Conservation (phyloP, 805 yeast species). For the Schwanniomyces vanrijiae region DNA sequence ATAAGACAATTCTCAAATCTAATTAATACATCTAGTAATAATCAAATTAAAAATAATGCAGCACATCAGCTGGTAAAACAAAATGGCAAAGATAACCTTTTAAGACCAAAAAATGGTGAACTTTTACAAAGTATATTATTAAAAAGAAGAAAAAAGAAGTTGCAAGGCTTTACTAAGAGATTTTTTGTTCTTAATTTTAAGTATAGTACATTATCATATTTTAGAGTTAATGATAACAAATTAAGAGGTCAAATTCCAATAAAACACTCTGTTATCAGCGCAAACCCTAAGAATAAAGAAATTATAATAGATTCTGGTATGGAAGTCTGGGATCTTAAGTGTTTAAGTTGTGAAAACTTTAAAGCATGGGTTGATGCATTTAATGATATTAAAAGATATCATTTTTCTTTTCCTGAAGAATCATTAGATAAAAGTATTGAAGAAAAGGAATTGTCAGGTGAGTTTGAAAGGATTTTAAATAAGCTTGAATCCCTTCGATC, state of each 20-base stretch:
- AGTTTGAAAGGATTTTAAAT: constrained; percentile 18
- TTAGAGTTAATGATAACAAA: constrained; percentile 67
- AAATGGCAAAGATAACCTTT: constrained; percentile 10
- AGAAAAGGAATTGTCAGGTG: constrained; percentile 10
- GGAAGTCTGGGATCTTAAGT: constrained; percentile 88
- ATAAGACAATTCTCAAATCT: not conserved
- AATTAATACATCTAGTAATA: not conserved
- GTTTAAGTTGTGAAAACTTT: constrained; percentile 65
- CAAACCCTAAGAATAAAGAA: constrained; percentile 63
- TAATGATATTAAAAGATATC: constrained; percentile 47
- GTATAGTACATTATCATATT: constrained; percentile 82
- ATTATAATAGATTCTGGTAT: constrained; percentile 90
- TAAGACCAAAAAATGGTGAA: constrained; percentile 59
- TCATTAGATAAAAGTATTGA: constrained; percentile 10
- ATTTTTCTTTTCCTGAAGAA: constrained; percentile 1
- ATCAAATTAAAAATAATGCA: not conserved
- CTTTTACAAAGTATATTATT: constrained; percentile 74
- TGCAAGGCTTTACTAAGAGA: constrained; percentile 84
- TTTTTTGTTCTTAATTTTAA: constrained; percentile 81
- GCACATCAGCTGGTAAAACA: not conserved
- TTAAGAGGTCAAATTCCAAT: constrained; percentile 92
- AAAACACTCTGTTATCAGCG: constrained; percentile 76
- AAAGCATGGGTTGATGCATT: constrained; percentile 82
- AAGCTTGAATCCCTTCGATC: constrained; percentile 21
- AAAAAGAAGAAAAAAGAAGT: constrained; percentile 76